phyloP scores from a whole-genome alignment of 2,329 filamentous ascomycete species.

The Trichothecium sympodiale region DNA sequence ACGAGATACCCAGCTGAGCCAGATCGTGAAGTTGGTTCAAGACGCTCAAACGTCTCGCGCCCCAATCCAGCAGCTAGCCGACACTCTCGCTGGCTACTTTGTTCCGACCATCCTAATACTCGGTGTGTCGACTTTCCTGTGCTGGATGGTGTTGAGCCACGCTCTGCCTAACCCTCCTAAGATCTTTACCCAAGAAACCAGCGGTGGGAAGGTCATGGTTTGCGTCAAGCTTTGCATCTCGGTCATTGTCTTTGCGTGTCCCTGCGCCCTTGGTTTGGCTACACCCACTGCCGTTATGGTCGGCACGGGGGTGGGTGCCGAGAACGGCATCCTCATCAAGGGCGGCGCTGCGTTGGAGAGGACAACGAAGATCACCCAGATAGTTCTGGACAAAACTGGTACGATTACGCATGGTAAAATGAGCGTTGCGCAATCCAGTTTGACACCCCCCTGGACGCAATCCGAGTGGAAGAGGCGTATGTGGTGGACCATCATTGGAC shows the following conservation, averaged over 20 bases:
- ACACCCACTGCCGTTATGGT: conserved; percentile 99
- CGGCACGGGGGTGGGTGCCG: conserved; percentile 89
- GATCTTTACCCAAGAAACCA: conserved; percentile 71
- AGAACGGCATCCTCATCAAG: conserved; percentile 96
- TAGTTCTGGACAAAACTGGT: conserved; percentile 93
- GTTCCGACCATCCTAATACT: conserved; percentile 81
- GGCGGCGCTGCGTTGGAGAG: conserved; percentile 86
- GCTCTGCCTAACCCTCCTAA: conserved; percentile 71
- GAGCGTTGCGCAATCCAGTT: conserved; percentile 66
- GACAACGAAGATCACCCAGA: conserved; percentile 78
- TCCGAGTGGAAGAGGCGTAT: conserved; percentile 58
- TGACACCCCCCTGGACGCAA: conserved; percentile 58
- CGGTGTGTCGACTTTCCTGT: conserved; percentile 72
- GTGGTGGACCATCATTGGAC: conserved; percentile 93
- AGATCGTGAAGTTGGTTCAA: conserved; percentile 97
- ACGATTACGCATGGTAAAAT: conserved; percentile 93
- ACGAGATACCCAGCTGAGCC: conserved; percentile 90
- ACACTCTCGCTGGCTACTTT: conserved; percentile 86
- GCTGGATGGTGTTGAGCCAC: conserved; percentile 94
- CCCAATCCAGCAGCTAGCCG: conserved; percentile 87
- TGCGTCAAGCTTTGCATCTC: conserved; percentile 97
- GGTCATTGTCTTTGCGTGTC: conserved; percentile 95
- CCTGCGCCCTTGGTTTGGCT: conserved; percentile 88
- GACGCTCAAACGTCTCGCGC: conserved; percentile 91
- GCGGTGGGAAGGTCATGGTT: conserved; percentile 89